Evolutionary conservation across 176 grass and related monocot species (phyloP), one percentile per base, ranked within the genome.

Genomic region (Thinopyrum elongatum): DNA sequence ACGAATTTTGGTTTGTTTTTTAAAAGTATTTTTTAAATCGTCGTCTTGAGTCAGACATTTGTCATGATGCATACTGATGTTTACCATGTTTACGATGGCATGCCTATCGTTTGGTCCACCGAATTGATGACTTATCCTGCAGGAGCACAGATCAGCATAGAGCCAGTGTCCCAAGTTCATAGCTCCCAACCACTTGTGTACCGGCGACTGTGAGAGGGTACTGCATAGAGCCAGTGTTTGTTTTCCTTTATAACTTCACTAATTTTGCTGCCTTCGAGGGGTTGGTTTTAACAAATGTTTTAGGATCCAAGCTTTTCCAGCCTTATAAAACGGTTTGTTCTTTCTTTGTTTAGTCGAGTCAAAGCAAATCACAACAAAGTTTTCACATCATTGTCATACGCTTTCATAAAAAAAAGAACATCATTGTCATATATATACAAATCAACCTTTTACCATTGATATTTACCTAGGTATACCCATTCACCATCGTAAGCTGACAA

Each of bases 131-230:
- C 19, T 59, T 83, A 8, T 68, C 76, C 33, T 86, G 42, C 35
- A 36, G 35, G 35, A 36, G 35, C 35, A 36, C 35, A 36, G 35
- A 36, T 7, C 35, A 36, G 35, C 35, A 36, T 36, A 38, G 36
- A 38, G 36, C 36, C 36, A 9, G 66, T 87, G 53, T 62, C 12
- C 39, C 84, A 10, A 25, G 22, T 25, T 61, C 59, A 61, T 23
- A 94, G 95, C 90, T 92, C 59, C 92, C 92, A 81, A 88, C 95
- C 25, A 94, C 92, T 38, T 89, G 95, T 81, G 95, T 97, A 60
- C 95, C 90, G 46, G 92, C 86, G 57, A 89, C 92, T 86, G 85
- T 94, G 36, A 82, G 92, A 65, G 83, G 90, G 67, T 94, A 91
- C 82, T 78, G 84, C 60, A 84, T 94, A 79, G 82, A 82, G 57